Conservation (phyloP, 345 rosid genomes). For the Cardamine resedifolia region DNA sequence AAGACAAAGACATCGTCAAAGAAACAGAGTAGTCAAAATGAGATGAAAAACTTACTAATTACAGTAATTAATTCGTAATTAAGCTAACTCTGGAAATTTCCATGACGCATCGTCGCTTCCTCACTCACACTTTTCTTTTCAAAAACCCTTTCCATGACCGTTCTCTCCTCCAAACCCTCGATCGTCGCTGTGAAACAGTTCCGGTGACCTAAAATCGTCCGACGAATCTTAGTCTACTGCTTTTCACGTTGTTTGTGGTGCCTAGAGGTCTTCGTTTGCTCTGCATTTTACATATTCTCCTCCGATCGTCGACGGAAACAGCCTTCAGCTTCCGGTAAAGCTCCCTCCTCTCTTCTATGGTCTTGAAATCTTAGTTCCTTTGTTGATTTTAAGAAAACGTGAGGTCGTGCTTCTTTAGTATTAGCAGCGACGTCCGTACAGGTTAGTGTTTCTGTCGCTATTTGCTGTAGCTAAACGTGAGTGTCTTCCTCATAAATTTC, state of each 20-base stretch:
- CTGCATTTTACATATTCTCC: neutral
- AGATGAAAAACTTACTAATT: constrained; percentile 24
- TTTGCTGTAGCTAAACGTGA: neutral
- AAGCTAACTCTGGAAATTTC: constrained; percentile 19
- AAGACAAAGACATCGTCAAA: neutral
- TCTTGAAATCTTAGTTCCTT: neutral
- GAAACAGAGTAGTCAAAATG: neutral
- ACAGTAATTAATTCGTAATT: constrained; percentile 16
- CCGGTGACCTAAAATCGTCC: constrained; percentile 32
- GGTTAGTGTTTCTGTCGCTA: neutral
- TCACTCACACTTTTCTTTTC: neutral
- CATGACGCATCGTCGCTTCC: constrained; percentile 15
- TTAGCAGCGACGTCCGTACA: neutral
- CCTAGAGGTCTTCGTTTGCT: neutral
- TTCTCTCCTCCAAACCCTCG: neutral
- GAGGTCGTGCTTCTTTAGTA: neutral
- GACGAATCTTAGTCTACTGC: too few relatives aligned
- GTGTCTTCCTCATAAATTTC: neutral
- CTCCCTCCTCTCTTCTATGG: neutral
- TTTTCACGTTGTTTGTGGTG: neutral
- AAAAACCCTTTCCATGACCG: neutral
- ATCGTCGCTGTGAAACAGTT: neutral
- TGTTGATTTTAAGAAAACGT: neutral
- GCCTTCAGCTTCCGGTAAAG: neutral
- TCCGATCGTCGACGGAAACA: neutral